Evolutionary conservation across 2,329 filamentous ascomycete genomes (phyloP), one percentile per base, ranked within the genome.

Genomic region (Clarireedia paspali): DNA sequence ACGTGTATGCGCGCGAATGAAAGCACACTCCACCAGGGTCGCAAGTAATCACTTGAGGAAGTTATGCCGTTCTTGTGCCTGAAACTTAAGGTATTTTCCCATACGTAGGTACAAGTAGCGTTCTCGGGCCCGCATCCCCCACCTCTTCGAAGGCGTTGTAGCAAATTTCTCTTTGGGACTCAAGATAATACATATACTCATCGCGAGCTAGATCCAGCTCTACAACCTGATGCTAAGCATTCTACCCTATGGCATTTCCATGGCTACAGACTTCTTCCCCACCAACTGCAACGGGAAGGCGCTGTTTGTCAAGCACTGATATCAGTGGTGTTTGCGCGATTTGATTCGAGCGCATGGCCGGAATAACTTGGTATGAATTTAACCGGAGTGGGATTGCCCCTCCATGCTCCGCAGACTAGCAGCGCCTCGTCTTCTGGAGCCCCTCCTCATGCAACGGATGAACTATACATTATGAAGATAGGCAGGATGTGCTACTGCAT

Each of bases 281-380:
- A 34, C 30, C 30, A 34, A 34, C 30, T 34, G 30, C 10, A 34
- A 34, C 30, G 30, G 30, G 30, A 9, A 34, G 30, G 30, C 30
- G 30, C 30, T 12, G 30, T 34, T 34, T 12, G 30, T 34, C 30
- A 12, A 34, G 9, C 30, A 12, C 10, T 34, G 30, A 34, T 34
- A 34, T 34, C 30, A 34, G 30, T 10, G 10, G 30, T 12, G 3
- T 34, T 9, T 34, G 30, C 30, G 30, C 38, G 9, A 49, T 49
- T 26, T 62, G 55, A 61, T 63, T 62, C 50, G 62, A 34, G 62
- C 60, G 62, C 62, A 62, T 63, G 56, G 38, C 30, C 15, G 27
- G 20, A 17, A 4, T 48, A 15, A 26, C 50, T 34, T 42, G 27
- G 39, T 12, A 39, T 27, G 24, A 44, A 57, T 59, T 56, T 39